phyloP scores from a whole-genome alignment of 176 grass and related monocot species.

The Miscanthus lutarioriparius region DNA sequence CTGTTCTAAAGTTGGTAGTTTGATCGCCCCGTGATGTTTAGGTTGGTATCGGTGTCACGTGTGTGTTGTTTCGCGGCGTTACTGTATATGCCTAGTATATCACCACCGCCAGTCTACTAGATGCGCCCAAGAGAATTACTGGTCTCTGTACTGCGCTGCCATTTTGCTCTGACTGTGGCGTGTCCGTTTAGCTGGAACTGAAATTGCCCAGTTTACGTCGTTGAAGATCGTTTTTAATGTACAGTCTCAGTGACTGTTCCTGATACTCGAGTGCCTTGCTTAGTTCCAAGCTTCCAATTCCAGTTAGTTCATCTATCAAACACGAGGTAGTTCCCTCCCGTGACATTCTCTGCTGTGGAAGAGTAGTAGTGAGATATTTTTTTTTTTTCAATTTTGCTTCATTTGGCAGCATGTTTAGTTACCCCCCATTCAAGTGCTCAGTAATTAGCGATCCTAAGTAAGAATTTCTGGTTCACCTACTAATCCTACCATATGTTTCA shows the following conservation, averaged over 20 bases:
- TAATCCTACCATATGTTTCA: neutral
- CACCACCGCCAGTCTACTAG: neutral
- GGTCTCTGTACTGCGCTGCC: neutral
- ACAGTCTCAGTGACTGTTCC: neutral
- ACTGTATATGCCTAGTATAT: neutral
- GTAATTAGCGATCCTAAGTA: neutral
- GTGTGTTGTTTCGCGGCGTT: neutral
- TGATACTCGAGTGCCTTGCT: neutral
- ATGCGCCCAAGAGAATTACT: neutral
- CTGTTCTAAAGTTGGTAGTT: neutral
- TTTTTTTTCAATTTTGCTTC: neutral
- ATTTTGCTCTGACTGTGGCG: neutral
- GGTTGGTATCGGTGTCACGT: no score
- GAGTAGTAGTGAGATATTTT: no score
- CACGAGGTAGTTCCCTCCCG: neutral
- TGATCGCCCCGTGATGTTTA: neutral
- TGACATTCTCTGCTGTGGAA: neutral
- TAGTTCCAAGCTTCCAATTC: neutral
- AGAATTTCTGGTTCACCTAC: slow-evolving; percentile 15
- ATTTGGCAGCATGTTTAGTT: slow-evolving; percentile 1
- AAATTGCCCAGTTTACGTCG: neutral
- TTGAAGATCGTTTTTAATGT: neutral
- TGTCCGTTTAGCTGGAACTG: slow-evolving; percentile 1
- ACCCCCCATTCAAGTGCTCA: neutral
- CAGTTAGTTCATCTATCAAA: neutral